Evolutionary conservation across 768 basidiomycete species (phyloP).

Genomic region (Floccularia luteovirens): DNA sequence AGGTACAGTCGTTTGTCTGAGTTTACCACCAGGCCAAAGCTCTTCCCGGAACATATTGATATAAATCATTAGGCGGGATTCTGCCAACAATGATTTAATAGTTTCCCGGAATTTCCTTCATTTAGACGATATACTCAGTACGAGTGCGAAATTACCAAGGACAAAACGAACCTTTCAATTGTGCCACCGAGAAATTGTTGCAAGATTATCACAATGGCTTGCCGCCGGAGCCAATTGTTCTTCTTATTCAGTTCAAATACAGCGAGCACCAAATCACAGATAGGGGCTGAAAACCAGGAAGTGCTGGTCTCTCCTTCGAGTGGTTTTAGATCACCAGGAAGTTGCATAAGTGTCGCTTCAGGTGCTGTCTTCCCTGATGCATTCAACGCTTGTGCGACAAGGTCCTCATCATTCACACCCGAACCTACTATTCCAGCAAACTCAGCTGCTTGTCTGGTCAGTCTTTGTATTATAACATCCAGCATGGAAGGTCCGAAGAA

Average conservation of each 20-base stretch:
- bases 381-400: constrained; percentile 73
- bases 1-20: constrained; percentile 50
- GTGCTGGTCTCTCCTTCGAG: constrained; percentile 85
- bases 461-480: constrained; percentile 87
- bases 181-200: constrained; percentile 95
- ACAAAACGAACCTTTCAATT: constrained; percentile 72
- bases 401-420: constrained; percentile 75
- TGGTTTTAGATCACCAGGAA: constrained; percentile 73
- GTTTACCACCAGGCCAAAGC: constrained; percentile 82
- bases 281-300: constrained; percentile 86
- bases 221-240: constrained; percentile 93
- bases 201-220: constrained; percentile 93
- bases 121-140: constrained; percentile 4
- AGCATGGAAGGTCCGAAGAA: constrained; percentile 95
- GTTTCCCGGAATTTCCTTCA: constrained; percentile 83
- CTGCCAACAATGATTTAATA: constrained; percentile 54
- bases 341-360: constrained; percentile 56
- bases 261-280: constrained; percentile 88
- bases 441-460: constrained; percentile 86
- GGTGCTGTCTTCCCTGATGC: constrained; percentile 58
- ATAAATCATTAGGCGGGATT: constrained; percentile 61
- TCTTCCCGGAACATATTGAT: constrained; percentile 62
- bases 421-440: constrained; percentile 79
- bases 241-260: constrained; percentile 94
- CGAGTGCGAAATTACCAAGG: not conserved